phyloP scores from a whole-genome alignment of 2,329 filamentous ascomycete genomes.

The Byssothecium circinans region DNA sequence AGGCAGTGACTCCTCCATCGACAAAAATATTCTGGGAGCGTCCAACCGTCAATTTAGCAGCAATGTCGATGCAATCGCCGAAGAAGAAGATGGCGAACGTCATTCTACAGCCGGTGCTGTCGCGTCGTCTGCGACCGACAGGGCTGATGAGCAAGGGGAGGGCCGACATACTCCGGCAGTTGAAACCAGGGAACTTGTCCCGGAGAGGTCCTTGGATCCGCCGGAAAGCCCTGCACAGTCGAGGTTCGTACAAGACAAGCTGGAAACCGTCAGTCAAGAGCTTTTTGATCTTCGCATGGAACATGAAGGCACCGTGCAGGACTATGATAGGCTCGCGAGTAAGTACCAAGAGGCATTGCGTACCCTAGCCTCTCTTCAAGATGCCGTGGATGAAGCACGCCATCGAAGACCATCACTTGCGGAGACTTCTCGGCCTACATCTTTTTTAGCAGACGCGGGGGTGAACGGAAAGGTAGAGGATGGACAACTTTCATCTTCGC shows the following conservation, averaged over 20 bases:
- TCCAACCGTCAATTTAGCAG: constrained; percentile 35
- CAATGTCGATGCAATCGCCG: constrained; percentile 41
- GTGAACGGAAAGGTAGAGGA: constrained; percentile 68
- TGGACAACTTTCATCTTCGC: constrained; percentile 75
- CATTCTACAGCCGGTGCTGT: constrained; percentile 29
- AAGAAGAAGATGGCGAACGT: constrained; percentile 38
- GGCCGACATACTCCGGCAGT: constrained; percentile 16
- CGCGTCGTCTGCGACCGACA: constrained; percentile 9
- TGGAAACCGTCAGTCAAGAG: constrained; percentile 88
- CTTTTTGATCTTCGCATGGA: constrained; percentile 87
- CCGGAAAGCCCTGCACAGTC: constrained; percentile 75
- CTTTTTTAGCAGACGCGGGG: constrained; percentile 81
- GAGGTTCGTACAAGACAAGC: constrained; percentile 86
- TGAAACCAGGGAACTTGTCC: constrained; percentile 18
- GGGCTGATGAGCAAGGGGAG: constrained; percentile 16
- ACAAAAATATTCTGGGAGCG: constrained; percentile 29
- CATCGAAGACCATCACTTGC: constrained; percentile 57
- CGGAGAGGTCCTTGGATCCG: constrained; percentile 43
- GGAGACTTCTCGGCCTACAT: constrained; percentile 66
- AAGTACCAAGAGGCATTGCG: constrained; percentile 92
- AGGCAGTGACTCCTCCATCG: constrained; percentile 35
- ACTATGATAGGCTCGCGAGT: constrained; percentile 77
- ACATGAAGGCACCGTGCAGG: constrained; percentile 79
- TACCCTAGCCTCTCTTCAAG: constrained; percentile 80
- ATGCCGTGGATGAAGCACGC: constrained; percentile 76